Evolutionary conservation across 1,139 yeast species (phyloP), one percentile per base, ranked within the genome.

Genomic region (Sugiyamaella paludigena): DNA sequence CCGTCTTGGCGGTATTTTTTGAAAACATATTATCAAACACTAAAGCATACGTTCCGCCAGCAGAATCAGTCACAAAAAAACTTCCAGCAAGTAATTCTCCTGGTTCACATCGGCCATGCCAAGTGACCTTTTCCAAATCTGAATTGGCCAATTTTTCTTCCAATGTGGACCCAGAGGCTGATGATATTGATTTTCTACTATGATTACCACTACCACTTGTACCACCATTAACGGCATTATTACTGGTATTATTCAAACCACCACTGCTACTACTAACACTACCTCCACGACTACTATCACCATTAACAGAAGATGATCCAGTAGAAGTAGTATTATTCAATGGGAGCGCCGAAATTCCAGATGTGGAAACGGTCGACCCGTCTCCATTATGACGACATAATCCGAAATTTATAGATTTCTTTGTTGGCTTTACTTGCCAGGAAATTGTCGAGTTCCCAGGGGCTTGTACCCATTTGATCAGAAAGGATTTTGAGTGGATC

Each of bases 21-120:
- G 96, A 84, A 58, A 91, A 88, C 1, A 96, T 85, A 66, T 92
- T 92, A 67, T 92, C 98, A 64, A 92, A 84, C 13, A 92, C 84
- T 63, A 92, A 84, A 0, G 97, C 98, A 70, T 80, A 86, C 64
- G 83, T 78, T 1, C 87, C 87, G 9, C 58, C 65, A 9, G 44
- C 37, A 34, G 71, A 70, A 31, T 72, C 70, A 2, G 67, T 64
- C 1, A 84, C 84, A 16, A 74, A 75, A 54, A 83, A 74, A 33
- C 76, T 72, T 0, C 94, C 95, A 49, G 79, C 81, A 43, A 58
- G 49, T 19, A 61, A 49, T 43, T 66, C 70, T 40, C 64, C 64
- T n/a, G 73, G 64, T 16, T 58, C 61, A 48, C 73, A 63, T 26
- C 68, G 62, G 31, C 70, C 72, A 44, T 60, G 63, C 62, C 68